A percentile compares a stretch with the other conserved stretches of the same genome.
Evolutionary conservation across 139 green algal genomes (phyloP).

Genomic region (Coccomyxa sp.): DNA sequence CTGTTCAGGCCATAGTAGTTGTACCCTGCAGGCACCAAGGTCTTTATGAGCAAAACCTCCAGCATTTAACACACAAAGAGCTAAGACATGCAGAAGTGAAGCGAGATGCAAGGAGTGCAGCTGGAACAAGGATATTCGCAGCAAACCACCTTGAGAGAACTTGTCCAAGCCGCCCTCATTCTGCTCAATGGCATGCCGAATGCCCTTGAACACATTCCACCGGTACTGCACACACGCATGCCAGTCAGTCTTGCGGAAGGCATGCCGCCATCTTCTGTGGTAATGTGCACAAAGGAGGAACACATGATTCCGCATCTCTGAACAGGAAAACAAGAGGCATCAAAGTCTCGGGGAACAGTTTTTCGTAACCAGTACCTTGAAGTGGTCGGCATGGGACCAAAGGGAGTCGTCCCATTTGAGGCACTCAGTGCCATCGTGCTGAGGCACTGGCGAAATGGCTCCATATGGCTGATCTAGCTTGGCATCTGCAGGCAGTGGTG

Average conservation of each 20-base stretch:
- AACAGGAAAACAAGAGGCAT: background rate
- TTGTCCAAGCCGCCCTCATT: constrained; percentile 86
- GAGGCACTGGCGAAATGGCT: constrained; percentile 37
- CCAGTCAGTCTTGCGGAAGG: background rate
- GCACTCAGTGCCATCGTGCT: constrained; percentile 85
- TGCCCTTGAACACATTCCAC: constrained; percentile 77
- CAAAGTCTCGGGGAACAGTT: no score
- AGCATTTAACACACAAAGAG: background rate
- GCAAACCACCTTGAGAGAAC: constrained; percentile 67
- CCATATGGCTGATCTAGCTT: constrained; percentile 30
- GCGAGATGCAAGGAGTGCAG: background rate
- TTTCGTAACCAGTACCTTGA: constrained; percentile 51
- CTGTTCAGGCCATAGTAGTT: constrained; percentile 83
- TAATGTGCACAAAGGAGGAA: background rate
- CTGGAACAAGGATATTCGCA: background rate
- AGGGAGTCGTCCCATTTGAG: constrained; percentile 81
- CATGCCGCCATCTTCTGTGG: background rate
- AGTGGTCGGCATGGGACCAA: constrained; percentile 80
- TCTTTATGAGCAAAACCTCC: background rate
- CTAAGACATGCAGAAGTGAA: background rate
- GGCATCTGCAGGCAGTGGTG: background rate
- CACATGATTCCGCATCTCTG: background rate
- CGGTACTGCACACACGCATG: constrained; percentile 60
- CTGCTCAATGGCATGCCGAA: constrained; percentile 71
- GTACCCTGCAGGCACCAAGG: constrained; percentile 56